Base-by-base conservation (phyloP, 352 stramenopile genomes). In the Phytophthora pini region DNA sequence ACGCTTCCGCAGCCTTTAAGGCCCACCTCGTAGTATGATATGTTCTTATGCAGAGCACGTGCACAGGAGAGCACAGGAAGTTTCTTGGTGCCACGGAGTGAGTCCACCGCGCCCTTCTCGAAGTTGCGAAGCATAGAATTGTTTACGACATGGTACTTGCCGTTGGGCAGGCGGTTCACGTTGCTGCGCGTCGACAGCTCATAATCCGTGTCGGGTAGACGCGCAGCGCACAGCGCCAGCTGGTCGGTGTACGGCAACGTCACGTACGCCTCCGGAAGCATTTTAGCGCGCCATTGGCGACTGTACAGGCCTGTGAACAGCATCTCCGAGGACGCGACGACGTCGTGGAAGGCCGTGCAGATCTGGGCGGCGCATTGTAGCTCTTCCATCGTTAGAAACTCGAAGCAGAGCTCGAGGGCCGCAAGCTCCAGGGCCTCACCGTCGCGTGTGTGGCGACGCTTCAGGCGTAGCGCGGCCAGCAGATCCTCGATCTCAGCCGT, bases 81-180 rank as follows among this genome's bases (percentile, higher is more conserved):
- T 32, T 77, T 55, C 45, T 74, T 56, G n/a, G 59, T 64, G 29
- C 81, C 77, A 43, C 87, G 85, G 44, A 91, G 74, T 44, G 88
- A 94, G 72, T 94, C 88, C 45, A 96, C 72, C 0, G 86, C 58
- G 4, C 86, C 78, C 54, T 77, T 78, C 15, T 76, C 74, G 54
- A 96, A 90, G 56, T 75, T 89, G 41, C 88, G 84, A 55, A 96
- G 73, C 76, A 94, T 89, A 52, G 88, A 96, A 67, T 93, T 89
- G 75, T 96, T 96, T 31, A 80, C 34, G 20, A 96, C 70, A 5
- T 72, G 70, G 57, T 76, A 76, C 31, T 68, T 87, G 50, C 71
- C 74, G 44, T 89, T 57, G 15, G 49, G 20, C 10, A 74, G 65
- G 29, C 68, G 50, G 13, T 65, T 86, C 11, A 89, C 74, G 1